A percentile compares a stretch with the other conserved stretches of the same genome.
Conservation (phyloP, 345 rosid species). For the Sonneratia alba region DNA sequence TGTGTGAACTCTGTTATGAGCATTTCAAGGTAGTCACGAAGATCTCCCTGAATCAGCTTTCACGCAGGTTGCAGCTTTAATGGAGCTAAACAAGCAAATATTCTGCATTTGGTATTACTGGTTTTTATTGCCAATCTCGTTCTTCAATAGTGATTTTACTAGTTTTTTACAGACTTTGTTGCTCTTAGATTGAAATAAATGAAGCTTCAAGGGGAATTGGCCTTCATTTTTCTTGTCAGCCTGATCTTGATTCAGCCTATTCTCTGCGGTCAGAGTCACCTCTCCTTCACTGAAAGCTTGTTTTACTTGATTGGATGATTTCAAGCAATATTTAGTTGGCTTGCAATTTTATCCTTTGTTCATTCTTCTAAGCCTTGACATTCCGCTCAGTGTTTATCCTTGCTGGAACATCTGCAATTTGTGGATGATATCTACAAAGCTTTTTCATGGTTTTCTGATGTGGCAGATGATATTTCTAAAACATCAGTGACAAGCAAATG, state of each 20-base stretch:
- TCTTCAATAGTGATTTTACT: neutral
- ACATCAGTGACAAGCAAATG: conserved; percentile 41
- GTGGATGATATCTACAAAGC: neutral
- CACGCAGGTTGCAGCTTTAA: neutral
- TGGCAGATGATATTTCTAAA: conserved; percentile 41
- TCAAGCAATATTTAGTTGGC: neutral
- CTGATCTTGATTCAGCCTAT: conserved; percentile 48
- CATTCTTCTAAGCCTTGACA: neutral
- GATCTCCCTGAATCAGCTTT: neutral
- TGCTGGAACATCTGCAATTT: neutral
- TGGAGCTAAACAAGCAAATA: conserved; percentile 5
- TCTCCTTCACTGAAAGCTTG: neutral
- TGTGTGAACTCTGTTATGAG: neutral
- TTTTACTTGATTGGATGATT: neutral
- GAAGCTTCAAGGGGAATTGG: conserved; percentile 42
- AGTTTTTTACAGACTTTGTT: conserved; percentile 14
- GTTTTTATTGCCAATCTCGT: neutral
- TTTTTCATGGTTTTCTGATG: conserved; percentile 8
- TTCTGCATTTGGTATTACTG: neutral
- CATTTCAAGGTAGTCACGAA: neutral
- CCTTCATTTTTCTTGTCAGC: conserved; percentile 30
- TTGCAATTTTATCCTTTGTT: neutral
- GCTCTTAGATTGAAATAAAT: conserved; percentile 25
- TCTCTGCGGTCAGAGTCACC: conserved; percentile 52
- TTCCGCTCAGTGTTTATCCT: neutral